phyloP scores from a whole-genome alignment of 495 filamentous ascomycete species.

The Penicilliopsis zonata region DNA sequence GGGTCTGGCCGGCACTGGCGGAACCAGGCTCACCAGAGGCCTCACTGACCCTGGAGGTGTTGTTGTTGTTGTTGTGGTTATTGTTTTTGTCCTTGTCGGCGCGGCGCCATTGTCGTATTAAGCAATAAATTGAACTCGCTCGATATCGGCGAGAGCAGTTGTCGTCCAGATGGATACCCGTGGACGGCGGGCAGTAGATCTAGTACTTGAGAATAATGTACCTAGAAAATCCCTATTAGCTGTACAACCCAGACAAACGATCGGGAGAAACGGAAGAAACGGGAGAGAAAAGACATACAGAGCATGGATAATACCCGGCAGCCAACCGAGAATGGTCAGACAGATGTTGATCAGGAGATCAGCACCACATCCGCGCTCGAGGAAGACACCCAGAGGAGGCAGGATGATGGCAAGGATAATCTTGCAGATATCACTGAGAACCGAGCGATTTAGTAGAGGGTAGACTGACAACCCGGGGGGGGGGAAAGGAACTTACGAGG shows the following conservation, averaged over 20 bases:
- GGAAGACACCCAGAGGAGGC: constrained; percentile 84
- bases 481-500: constrained; percentile 36
- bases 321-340: constrained; percentile 71
- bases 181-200: no score
- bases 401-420: constrained; percentile 81
- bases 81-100: no score
- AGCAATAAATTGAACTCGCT: not conserved
- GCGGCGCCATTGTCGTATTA: not conserved
- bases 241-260: not conserved
- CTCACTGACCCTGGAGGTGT: no score
- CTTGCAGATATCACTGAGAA: constrained; percentile 73
- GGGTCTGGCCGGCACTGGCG: constrained; percentile 18
- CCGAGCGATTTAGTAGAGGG: constrained; percentile 1
- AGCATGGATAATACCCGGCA: constrained; percentile 66
- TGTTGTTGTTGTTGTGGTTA: no score
- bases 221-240: constrained; percentile 17
- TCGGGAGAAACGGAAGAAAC: not conserved
- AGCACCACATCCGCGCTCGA: constrained; percentile 72
- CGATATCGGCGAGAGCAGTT: not conserved
- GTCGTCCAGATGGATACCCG: no score
- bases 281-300: constrained; percentile 37
- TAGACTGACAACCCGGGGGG: constrained; percentile 26
- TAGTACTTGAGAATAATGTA: constrained; percentile 50
- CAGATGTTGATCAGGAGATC: constrained; percentile 82
- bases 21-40: constrained; percentile 13